Base-by-base conservation (phyloP, 371 early-diverging fungal genomes). In the Mortierella sp. region DNA sequence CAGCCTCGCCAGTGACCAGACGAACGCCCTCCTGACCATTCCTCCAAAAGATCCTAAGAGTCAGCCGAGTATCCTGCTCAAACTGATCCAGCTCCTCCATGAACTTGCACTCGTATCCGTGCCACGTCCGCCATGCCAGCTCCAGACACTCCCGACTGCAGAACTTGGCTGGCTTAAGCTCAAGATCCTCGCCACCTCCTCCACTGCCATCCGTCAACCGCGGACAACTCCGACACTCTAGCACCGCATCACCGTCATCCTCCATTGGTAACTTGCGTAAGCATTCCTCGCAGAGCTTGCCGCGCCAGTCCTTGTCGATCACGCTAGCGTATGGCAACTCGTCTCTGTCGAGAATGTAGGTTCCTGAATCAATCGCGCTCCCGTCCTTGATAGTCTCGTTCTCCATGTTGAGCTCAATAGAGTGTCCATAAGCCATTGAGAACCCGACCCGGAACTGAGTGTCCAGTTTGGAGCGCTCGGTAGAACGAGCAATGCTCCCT, bases 281-380 rank as follows among this genome's bases (percentile, higher is more conserved):
- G 44, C 87, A 86, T 29, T 86, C 87, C 27, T 82, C 87, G 14
- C 87, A 86, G 38, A 76, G 72, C 24, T 63, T 82, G 6, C 76
- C 83, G 3, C 68, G 71, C 82, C 82, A 86, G 43, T 65, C 79
- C 24, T 75, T 54, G n/a, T 86, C 77, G 4, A 86, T 70, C 21
- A 82, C 75, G 41, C 80, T 75, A 4, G 87, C 82, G 46, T 86
- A 86, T 1, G 87, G 87, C 60, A 79, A 54, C 56, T 86, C 87
- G 54, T 79, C 81, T 29, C 29, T 18, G 29, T 72, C 71, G 58
- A 82, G 75, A 44, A 86, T 46, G 60, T 70, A 76, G 0, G 85
- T 78, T 2, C 85, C 85, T 24, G 85, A 81, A 46, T 81, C 79
- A 14, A 84, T 46, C 70, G 65, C 21, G 38, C 63, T 80, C 14